Conservation (phyloP, 2,329 filamentous ascomycete genomes). For the Nemania serpens region DNA sequence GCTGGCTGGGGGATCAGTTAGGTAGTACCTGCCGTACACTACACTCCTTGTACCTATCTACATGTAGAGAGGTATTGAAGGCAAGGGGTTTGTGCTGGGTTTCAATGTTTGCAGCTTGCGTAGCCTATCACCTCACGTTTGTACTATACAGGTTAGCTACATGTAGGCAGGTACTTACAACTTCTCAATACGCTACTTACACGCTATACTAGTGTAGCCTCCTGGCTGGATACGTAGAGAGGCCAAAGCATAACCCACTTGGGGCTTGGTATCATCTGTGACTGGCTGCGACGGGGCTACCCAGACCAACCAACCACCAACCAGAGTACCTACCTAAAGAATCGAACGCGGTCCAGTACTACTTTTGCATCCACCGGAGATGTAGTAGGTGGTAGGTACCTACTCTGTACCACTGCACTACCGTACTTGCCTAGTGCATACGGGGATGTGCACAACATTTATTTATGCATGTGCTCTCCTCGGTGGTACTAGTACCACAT, state of each 20-base stretch:
- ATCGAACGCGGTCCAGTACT: background rate
- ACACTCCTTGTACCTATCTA: no score
- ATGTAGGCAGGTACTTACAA: no score
- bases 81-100: constrained; percentile 5
- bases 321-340: background rate
- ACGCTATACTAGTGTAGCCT: background rate
- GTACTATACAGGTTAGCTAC: no score
- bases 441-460: background rate
- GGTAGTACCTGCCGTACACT: no score
- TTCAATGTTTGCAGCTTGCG: background rate
- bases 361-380: no score
- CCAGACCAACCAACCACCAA: no score
- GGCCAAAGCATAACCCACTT: constrained; percentile 26
- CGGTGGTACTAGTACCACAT: background rate
- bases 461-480: background rate
- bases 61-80: constrained; percentile 4
- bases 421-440: no score
- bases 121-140: background rate
- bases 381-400: background rate
- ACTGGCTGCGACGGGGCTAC: no score
- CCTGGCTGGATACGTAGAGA: constrained; percentile 8
- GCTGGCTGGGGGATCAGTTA: constrained; percentile 33
- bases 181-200: no score
- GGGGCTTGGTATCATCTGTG: constrained; percentile 12
- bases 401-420: background rate